Evolutionary conservation across 257 asterid species (phyloP), one percentile per base, ranked within the genome.

Genomic region (Solanum lignicaule): DNA sequence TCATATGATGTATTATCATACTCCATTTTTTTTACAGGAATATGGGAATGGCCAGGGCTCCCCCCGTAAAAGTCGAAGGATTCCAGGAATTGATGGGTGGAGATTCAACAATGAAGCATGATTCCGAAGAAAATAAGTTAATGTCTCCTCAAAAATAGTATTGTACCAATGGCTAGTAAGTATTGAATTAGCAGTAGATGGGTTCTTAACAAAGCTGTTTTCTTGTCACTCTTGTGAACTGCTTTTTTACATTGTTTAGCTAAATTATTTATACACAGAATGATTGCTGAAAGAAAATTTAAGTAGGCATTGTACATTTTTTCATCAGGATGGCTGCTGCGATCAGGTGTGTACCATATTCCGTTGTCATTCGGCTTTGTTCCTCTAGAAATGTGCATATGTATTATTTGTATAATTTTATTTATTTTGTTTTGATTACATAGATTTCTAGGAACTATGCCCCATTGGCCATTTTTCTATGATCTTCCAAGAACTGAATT

Each of bases 51-150:
- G 86, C 93, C 5, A 95, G 99, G 95, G 98, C 99, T 43, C 99
- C 94, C 69, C 99, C 99, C 2, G 98, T 97, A 38, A 97, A 97
- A 92, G 99, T 97, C 75, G 99, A 96, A 95, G 99, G 99, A 29
- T 97, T 97, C 89, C 99, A 96, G 90, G 99, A 97, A 92, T 90
- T 97, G 89, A 95, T 96, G 99, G 98, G 98, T 35, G 98, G 98
- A 83, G 98, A 94, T 91, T 89, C 99, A 38, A 85, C 98, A 46
- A 55, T 91, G 90, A 97, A 95, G 94, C 98, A 95, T 81, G 96
- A 94, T 79, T 89, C 93, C 0, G 98, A 96, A 76, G 99, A 97
- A 90, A 94, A 91, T 91, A 95, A 97, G 93, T 93, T 95, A n/a
- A 91, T 92, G 69, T 95, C 98, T 84, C 98, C 91, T 82, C 85